These are phyloP conservation scores for Stellera chamaejasme DNA, from an alignment of 345 rosid genomes.

Conservation along the genomic window DNA sequence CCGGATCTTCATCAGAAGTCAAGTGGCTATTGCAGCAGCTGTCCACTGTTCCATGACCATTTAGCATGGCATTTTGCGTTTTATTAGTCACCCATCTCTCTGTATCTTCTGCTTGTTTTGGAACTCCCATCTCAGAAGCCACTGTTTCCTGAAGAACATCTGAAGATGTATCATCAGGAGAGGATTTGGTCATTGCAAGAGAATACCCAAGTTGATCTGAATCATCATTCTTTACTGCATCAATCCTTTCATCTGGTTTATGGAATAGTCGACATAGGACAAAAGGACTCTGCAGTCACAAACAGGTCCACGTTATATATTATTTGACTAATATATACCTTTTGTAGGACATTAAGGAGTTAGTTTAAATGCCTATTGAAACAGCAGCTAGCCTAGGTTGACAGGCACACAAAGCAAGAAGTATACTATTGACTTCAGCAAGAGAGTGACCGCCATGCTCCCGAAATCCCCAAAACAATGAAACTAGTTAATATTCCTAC, in stretches of 20 bases:
- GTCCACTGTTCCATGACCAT: conserved; percentile 22
- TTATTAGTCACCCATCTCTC: conserved; percentile 26
- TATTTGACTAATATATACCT: too few relatives aligned
- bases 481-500: too few relatives aligned
- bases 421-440: too few relatives aligned
- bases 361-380: too few relatives aligned
- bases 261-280: conserved; percentile 83
- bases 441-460: too few relatives aligned
- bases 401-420: too few relatives aligned
- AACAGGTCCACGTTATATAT: conserved; percentile 1
- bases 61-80: conserved; percentile 21
- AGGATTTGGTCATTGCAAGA: conserved; percentile 42
- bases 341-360: too few relatives aligned
- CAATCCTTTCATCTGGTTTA: conserved; percentile 50
- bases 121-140: conserved; percentile 17
- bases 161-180: conserved; percentile 56
- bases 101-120: conserved; percentile 20
- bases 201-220: conserved; percentile 41
- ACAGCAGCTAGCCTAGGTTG: too few relatives aligned
- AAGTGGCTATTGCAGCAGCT: conserved; percentile 39
- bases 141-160: conserved; percentile 55
- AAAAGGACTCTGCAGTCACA: conserved; percentile 41
- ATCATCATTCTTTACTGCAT: conserved; percentile 36
- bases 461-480: too few relatives aligned
- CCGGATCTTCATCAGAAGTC: conserved; percentile 45